A percentile compares a stretch with the other conserved stretches of the same genome.
Conservation (phyloP, 148 eudicot genomes). For the Nyssa sinensis region DNA sequence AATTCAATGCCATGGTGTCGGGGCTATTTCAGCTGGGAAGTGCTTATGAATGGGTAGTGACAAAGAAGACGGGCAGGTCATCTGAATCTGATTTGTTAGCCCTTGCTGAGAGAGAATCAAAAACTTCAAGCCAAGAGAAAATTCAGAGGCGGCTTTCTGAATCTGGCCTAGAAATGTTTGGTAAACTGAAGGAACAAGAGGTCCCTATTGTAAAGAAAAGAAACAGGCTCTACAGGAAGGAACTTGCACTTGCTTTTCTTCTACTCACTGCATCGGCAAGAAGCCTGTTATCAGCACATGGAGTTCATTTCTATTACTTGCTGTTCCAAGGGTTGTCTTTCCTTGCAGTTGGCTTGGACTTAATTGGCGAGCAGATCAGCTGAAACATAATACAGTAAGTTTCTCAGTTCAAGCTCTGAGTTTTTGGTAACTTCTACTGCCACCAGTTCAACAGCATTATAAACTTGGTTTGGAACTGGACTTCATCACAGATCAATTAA, state of each 20-base stretch:
- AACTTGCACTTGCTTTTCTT: conserved; percentile 61
- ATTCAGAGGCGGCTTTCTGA: conserved; percentile 54
- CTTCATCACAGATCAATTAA: not conserved
- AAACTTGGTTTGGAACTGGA: conserved; percentile 4
- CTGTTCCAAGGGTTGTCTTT: conserved; percentile 64
- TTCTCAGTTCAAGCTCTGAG: not conserved
- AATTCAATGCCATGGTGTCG: conserved; percentile 68
- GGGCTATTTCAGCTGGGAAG: conserved; percentile 71
- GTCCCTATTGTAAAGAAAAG: conserved; percentile 33
- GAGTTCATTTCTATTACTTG: conserved; percentile 64
- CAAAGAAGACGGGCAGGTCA: conserved; percentile 63
- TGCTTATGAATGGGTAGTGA: conserved; percentile 72
- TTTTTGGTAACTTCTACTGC: not conserved
- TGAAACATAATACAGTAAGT: conserved; percentile 11
- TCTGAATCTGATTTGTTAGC: conserved; percentile 58
- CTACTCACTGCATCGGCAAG: conserved; percentile 62
- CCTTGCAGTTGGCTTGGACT: conserved; percentile 59
- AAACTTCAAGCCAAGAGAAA: conserved; percentile 38
- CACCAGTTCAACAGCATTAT: not conserved
- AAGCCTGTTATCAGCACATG: conserved; percentile 58
- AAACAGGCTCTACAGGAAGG: conserved; percentile 50
- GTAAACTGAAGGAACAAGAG: conserved; percentile 36
- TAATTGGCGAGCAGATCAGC: conserved; percentile 64
- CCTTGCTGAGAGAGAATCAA: conserved; percentile 50
- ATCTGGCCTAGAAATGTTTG: conserved; percentile 47